Evolutionary conservation across 2,329 filamentous ascomycete genomes (phyloP).

Genomic region (Aspergillus thermomutatus): DNA sequence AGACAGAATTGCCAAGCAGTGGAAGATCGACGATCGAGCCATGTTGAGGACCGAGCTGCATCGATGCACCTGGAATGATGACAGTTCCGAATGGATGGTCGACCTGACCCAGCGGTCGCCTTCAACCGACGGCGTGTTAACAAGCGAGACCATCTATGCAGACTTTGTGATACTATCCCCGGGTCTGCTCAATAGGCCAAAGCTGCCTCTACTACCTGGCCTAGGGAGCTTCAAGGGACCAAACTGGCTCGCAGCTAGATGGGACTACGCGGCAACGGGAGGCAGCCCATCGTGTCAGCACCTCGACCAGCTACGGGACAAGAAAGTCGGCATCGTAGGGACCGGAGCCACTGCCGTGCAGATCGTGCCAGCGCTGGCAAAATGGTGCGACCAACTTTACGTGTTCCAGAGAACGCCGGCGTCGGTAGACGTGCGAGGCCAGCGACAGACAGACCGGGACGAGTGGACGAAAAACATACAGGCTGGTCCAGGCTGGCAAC

Average conservation of each 20-base stretch:
- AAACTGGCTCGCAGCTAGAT: constrained; percentile 23
- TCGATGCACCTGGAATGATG: not conserved
- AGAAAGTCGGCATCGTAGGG: constrained; percentile 43
- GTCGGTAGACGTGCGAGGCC: constrained; percentile 31
- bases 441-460: constrained; percentile 20
- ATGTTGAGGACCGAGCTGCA: constrained; percentile 48
- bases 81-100: constrained; percentile 4
- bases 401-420: constrained; percentile 45
- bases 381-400: constrained; percentile 28
- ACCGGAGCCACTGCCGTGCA: constrained; percentile 46
- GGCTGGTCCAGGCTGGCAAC: constrained; percentile 22
- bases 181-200: constrained; percentile 16
- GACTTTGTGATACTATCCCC: constrained; percentile 40
- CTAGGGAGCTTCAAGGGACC: constrained; percentile 19
- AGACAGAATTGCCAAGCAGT: constrained; percentile 30
- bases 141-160: constrained; percentile 11
- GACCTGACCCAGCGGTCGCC: constrained; percentile 1
- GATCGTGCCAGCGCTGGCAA: constrained; percentile 38
- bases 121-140: not conserved
- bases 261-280: constrained; percentile 16
- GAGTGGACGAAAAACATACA: constrained; percentile 1
- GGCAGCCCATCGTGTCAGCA: constrained; percentile 1
- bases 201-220: constrained; percentile 21
- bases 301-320: constrained; percentile 19
- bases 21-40: constrained; percentile 39